Conservation (phyloP, 192 early-diverging fungal species). For the Umbelopsis sp. region DNA sequence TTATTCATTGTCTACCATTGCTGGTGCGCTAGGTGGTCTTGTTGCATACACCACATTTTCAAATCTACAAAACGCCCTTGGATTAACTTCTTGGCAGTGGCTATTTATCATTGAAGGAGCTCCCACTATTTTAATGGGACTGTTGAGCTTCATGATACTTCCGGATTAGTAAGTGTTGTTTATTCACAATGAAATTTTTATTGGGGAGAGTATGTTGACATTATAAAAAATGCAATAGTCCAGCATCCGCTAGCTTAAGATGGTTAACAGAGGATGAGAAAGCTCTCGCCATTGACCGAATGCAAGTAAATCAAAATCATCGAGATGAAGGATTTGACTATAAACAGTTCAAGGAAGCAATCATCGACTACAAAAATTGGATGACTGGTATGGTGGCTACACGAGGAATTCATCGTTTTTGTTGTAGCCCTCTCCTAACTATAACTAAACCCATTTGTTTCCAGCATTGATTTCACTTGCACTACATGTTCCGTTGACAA, state of each 20-base stretch:
- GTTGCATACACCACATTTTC: conserved; percentile 66
- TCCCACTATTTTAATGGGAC: conserved; percentile 58
- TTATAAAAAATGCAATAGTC: not conserved
- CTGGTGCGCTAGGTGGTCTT: conserved; percentile 73
- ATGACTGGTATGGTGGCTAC: conserved; percentile 13
- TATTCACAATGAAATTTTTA: not conserved
- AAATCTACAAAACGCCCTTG: conserved; percentile 50
- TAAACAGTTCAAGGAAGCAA: conserved; percentile 35
- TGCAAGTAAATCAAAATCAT: conserved; percentile 23
- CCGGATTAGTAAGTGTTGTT: conserved; percentile 39
- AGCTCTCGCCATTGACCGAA: conserved; percentile 36
- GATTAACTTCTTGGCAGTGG: conserved; percentile 67
- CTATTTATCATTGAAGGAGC: conserved; percentile 72
- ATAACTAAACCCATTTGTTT: not conserved
- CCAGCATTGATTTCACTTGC: conserved; percentile 31
- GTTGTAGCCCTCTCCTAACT: not conserved
- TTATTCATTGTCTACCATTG: conserved; percentile 67
- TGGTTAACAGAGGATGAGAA: conserved; percentile 39
- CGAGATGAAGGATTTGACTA: conserved; percentile 19
- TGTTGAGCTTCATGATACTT: conserved; percentile 53
- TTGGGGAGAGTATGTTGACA: too few species aligned
- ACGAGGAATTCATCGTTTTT: too few species aligned
- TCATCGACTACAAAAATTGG: conserved; percentile 38
- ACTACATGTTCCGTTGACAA: conserved; percentile 52
- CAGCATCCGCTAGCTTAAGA: conserved; percentile 36